These are phyloP conservation scores for Rhinocladiella similis DNA, from an alignment of 2,329 filamentous ascomycete genomes.

Conservation along the genomic window DNA sequence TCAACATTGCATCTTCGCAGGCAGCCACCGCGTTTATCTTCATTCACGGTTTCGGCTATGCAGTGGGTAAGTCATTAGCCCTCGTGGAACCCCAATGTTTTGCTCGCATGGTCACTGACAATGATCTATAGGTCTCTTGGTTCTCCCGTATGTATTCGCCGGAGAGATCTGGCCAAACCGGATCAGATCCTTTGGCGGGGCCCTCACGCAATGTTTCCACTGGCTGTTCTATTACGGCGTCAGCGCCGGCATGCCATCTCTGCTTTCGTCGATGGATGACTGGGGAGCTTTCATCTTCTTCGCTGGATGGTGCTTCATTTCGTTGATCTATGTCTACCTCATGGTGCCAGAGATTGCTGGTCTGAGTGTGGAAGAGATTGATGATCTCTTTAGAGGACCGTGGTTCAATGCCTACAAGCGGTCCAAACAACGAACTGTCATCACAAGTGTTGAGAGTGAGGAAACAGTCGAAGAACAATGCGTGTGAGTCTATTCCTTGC, in stretches of 20 bases:
- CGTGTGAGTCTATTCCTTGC: too few relatives aligned
- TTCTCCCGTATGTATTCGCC: constrained; percentile 48
- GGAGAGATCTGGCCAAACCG: constrained; percentile 49
- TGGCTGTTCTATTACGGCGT: constrained; percentile 47
- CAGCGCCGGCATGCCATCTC: constrained; percentile 36
- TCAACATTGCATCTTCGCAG: constrained; percentile 34
- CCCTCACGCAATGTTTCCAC: constrained; percentile 42
- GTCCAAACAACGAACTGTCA: neutral
- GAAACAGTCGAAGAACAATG: too few relatives aligned
- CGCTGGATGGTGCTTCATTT: constrained; percentile 40
- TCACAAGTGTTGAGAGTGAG: too few relatives aligned
- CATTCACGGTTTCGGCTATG: constrained; percentile 49
- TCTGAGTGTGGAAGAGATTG: constrained; percentile 41
- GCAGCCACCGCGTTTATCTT: constrained; percentile 48
- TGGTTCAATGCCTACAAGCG: constrained; percentile 21
- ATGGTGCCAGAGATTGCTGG: constrained; percentile 44
- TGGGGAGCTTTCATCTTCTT: constrained; percentile 50
- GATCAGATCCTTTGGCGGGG: constrained; percentile 47
- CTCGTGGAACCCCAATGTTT: neutral
- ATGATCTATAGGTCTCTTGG: constrained; percentile 34
- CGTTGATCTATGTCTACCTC: constrained; percentile 41
- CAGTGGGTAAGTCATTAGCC: constrained; percentile 34
- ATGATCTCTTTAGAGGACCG: constrained; percentile 38
- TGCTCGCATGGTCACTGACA: neutral
- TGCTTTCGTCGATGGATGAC: constrained; percentile 37